Evolutionary conservation across 2,329 filamentous ascomycete species (phyloP).

Genomic region (Colletotrichum sp.): DNA sequence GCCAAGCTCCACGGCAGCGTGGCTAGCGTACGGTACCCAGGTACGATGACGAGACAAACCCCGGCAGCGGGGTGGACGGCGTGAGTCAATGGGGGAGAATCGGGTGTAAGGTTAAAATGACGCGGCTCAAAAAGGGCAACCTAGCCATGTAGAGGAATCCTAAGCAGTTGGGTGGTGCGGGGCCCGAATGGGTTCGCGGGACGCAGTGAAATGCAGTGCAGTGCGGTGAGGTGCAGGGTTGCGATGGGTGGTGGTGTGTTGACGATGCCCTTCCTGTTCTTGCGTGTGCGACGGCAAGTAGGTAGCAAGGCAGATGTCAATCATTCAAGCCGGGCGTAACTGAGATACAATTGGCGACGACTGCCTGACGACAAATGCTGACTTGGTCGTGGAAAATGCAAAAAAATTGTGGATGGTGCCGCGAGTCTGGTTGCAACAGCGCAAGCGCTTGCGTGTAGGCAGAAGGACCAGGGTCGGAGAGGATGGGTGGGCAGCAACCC

Average conservation of each 20-base stretch:
- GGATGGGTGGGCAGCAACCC: background rate
- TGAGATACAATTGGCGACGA: background rate
- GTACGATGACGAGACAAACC: background rate
- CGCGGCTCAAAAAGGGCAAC: slow-evolving; percentile 9
- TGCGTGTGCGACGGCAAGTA: background rate
- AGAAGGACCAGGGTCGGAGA: background rate
- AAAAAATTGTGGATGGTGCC: background rate
- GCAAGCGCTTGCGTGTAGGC: slow-evolving; percentile 5
- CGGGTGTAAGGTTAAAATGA: background rate
- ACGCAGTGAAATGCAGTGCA: background rate
- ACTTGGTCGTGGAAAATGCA: background rate
- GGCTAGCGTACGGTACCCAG: background rate
- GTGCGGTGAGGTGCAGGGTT: background rate
- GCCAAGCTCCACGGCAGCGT: background rate
- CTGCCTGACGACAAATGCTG: slow-evolving; percentile 6
- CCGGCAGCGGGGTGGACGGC: background rate
- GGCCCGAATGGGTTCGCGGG: background rate
- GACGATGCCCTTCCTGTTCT: background rate
- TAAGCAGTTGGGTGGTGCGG: background rate
- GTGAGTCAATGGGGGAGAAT: slow-evolving; percentile 5
- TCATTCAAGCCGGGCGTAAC: background rate
- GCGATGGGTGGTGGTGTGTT: background rate
- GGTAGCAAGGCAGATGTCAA: background rate
- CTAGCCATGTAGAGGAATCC: background rate
- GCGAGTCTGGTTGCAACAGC: background rate